phyloP scores from a whole-genome alignment of 1,284 basidiomycete genomes.

The Amylostereum areolatum region DNA sequence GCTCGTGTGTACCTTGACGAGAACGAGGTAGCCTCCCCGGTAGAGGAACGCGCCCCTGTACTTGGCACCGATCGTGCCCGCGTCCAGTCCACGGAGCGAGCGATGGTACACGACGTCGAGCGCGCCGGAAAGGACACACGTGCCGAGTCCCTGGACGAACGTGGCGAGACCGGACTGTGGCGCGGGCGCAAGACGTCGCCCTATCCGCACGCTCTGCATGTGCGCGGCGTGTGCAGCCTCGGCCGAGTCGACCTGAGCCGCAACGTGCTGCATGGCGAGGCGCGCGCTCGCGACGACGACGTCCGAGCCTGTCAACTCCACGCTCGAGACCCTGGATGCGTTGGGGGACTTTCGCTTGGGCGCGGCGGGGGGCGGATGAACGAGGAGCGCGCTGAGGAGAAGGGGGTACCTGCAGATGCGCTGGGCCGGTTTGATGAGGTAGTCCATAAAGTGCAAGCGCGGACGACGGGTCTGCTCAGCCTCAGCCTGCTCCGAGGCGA shows the following conservation, averaged over 20 bases:
- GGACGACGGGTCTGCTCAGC: slow-evolving; percentile 8
- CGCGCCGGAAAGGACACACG: slow-evolving; percentile 73
- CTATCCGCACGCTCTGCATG: slow-evolving; percentile 62
- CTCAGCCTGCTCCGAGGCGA: too few species aligned
- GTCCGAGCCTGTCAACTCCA: slow-evolving; percentile 28
- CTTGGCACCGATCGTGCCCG: slow-evolving; percentile 63
- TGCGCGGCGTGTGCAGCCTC: slow-evolving; percentile 48
- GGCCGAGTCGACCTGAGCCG: slow-evolving; percentile 35
- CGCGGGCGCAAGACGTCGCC: slow-evolving; percentile 47
- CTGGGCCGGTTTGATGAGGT: slow-evolving; percentile 87
- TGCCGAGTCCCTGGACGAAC: slow-evolving; percentile 44
- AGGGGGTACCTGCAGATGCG: slow-evolving; percentile 90
- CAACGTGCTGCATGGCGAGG: slow-evolving; percentile 55
- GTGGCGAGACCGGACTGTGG: slow-evolving; percentile 9
- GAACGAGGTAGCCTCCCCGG: slow-evolving; percentile 74
- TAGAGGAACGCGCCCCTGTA: slow-evolving; percentile 89
- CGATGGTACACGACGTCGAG: slow-evolving; percentile 78
- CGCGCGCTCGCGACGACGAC: slow-evolving; percentile 34
- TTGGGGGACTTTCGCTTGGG: slow-evolving; percentile 18
- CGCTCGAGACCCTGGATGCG: too few species aligned
- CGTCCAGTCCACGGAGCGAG: slow-evolving; percentile 26
- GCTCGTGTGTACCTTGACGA: slow-evolving; percentile 66
- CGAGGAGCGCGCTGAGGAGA: slow-evolving; percentile 66
- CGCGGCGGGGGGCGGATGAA: slow-evolving; percentile 14
- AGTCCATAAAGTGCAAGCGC: slow-evolving; percentile 66